phyloP scores from a whole-genome alignment of 495 filamentous ascomycete species.

The Sporormia fimetaria region DNA sequence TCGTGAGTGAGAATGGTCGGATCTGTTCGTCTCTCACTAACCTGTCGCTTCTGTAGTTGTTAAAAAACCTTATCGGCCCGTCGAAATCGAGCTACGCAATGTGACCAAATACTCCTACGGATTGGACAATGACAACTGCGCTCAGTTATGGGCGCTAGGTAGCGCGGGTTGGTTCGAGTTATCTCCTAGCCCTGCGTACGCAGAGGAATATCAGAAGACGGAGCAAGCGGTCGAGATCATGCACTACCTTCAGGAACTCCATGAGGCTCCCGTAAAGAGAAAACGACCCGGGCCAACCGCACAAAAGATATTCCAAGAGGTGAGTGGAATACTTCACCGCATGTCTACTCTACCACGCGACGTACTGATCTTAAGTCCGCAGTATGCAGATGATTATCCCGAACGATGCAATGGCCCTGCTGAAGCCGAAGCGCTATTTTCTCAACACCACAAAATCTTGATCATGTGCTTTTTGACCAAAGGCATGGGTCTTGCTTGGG shows the following conservation, averaged over 20 bases:
- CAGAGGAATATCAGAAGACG: conserved; percentile 51
- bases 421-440: conserved; percentile 42
- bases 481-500: conserved; percentile 46
- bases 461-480: conserved; percentile 47
- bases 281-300: conserved; percentile 21
- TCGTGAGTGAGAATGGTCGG: conserved; percentile 21
- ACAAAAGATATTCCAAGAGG: conserved; percentile 29
- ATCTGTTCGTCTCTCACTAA: conserved; percentile 29
- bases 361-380: neutral
- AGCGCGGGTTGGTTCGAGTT: conserved; percentile 72
- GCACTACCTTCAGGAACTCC: conserved; percentile 52
- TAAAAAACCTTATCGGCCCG: conserved; percentile 21
- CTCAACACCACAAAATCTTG: conserved; percentile 45
- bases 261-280: conserved; percentile 21
- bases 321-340: neutral
- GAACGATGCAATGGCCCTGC: conserved; percentile 29
- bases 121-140: conserved; percentile 46
- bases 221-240: conserved; percentile 58
- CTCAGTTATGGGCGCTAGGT: conserved; percentile 65
- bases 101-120: conserved; percentile 61
- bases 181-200: conserved; percentile 49
- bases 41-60: conserved; percentile 1
- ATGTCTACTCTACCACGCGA: too few relatives aligned
- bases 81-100: conserved; percentile 49
- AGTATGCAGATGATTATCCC: conserved; percentile 23